Percentiles rank a stretch among this genome's conserved stretches.
phyloP scores from a whole-genome alignment of 1,139 yeast species.

The Candida tropicalis region DNA sequence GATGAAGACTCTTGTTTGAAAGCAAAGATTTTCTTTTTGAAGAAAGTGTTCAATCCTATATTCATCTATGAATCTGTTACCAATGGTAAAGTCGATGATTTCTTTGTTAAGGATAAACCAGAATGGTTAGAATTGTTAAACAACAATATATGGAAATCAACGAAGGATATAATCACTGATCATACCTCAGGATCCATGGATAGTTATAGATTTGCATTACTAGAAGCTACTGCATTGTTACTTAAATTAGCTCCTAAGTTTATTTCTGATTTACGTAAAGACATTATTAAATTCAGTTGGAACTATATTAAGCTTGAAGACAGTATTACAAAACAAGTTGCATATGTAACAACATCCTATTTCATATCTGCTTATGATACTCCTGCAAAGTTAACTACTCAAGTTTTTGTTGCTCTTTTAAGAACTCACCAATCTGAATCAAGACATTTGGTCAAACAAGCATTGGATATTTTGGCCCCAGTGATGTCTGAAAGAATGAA shows the following conservation, averaged over 20 bases:
- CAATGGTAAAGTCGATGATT: slow-evolving; percentile 49
- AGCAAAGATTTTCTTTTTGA: slow-evolving; percentile 65
- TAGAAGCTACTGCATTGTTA: slow-evolving; percentile 79
- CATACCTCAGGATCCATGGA: slow-evolving; percentile 75
- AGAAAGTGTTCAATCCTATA: slow-evolving; percentile 65
- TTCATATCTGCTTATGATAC: slow-evolving; percentile 90
- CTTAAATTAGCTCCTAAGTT: slow-evolving; percentile 68
- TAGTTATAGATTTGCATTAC: slow-evolving; percentile 70
- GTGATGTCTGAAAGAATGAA: slow-evolving; percentile 75
- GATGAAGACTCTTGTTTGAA: slow-evolving; percentile 44
- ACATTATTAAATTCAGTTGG: slow-evolving; percentile 93
- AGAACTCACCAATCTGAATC: slow-evolving; percentile 88
- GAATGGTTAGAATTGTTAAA: slow-evolving; percentile 69
- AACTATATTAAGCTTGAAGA: slow-evolving; percentile 89
- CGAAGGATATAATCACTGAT: slow-evolving; percentile 53
- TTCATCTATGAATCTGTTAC: slow-evolving; percentile 63
- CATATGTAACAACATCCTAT: slow-evolving; percentile 84
- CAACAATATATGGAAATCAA: slow-evolving; percentile 72
- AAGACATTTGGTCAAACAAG: slow-evolving; percentile 79
- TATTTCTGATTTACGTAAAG: slow-evolving; percentile 72
- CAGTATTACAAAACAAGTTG: slow-evolving; percentile 86
- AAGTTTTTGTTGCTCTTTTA: slow-evolving; percentile 86
- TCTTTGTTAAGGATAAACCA: slow-evolving; percentile 43
- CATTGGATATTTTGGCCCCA: slow-evolving; percentile 87
- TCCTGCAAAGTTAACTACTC: slow-evolving; percentile 85